Evolutionary conservation across 495 filamentous ascomycete species (phyloP), one percentile per base, ranked within the genome.

Genomic region (Penicillium canariense): DNA sequence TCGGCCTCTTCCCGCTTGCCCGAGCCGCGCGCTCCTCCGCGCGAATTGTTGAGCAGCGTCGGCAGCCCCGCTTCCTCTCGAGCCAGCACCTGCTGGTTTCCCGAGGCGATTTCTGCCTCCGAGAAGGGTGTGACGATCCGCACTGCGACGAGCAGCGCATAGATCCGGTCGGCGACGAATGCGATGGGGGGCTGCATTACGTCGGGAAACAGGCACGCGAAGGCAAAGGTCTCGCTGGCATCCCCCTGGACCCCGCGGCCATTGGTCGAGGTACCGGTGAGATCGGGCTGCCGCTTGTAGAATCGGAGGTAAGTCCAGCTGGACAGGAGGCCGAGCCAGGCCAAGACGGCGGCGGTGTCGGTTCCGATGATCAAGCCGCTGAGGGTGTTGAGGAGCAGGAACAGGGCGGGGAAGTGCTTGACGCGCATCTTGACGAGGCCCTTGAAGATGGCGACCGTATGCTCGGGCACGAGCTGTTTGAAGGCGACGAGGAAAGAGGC

Each of bases 291-390:
- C n/a, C 80, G 77, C 68, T 93, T 94, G 76, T 89, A 96, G 80
- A 97, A 98, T 34, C 94, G 89, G 6, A 98, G 86, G 68, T 97
- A 98, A 34, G 86, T 91, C 95, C 95, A 98, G 71, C 88, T 89
- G 10, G 86, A 83, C 51, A 96, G 68, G 68, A 97, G 87, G 51
- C 90, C 94, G 55, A 86, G 81, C 79, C 88, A 81, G 38, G 91
- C 81, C 46, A 97, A 81, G 47, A 95, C 74, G 36, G 92, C 77
- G 26, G 90, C 87, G n/a, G 90, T 90, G 65, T 84, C 82, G n/a
- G 89, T 91, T 50, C 93, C 86, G 55, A 97, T 74, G 12, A 91
- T 68, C n/a, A 94, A 77, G 10, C 92, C 80, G 51, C 86, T 86
- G 27, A 97, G 72, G 4, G 87, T 80, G 52, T 89, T 87, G 46